Conservation (phyloP, 1,284 basidiomycete genomes). For the Sporisorium scitamineum region DNA sequence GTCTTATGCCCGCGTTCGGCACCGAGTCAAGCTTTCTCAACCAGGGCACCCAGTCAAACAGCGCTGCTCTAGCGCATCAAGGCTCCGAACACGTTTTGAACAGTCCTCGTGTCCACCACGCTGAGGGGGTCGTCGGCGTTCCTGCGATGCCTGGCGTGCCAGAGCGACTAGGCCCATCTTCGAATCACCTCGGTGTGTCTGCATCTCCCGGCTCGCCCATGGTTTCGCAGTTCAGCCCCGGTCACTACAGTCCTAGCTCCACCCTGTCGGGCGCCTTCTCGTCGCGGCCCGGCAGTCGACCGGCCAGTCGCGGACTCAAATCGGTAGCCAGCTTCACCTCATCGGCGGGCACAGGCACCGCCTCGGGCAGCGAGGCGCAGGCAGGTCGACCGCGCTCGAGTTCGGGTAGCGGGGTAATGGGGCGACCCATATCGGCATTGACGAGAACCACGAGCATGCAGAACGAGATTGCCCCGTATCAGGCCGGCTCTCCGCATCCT, state of each 20-base stretch:
- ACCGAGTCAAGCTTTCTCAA: conserved; percentile 25
- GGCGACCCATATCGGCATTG: conserved; percentile 36
- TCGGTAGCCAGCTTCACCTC: conserved; percentile 57
- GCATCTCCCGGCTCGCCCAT: conserved; percentile 42
- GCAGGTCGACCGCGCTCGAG: conserved; percentile 34
- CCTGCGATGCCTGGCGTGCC: conserved; percentile 23
- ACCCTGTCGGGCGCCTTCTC: conserved; percentile 54
- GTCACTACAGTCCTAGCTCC: conserved; percentile 48
- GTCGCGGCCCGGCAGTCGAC: conserved; percentile 49
- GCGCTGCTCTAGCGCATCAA: conserved; percentile 1
- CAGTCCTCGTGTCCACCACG: conserved; percentile 14
- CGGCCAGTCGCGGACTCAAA: conserved; percentile 49
- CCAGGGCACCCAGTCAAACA: background rate
- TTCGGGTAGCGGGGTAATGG: conserved; percentile 23
- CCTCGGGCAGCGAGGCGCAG: conserved; percentile 22
- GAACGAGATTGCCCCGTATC: conserved; percentile 33
- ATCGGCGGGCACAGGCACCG: conserved; percentile 34
- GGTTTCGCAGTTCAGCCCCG: conserved; percentile 26
- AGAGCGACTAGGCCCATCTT: conserved; percentile 21
- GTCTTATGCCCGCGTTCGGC: conserved; percentile 49
- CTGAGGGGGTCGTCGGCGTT: conserved; percentile 22
- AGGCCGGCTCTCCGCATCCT: conserved; percentile 15
- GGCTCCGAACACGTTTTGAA: conserved; percentile 1
- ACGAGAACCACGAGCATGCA: conserved; percentile 50
- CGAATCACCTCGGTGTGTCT: conserved; percentile 31